Evolutionary conservation across 768 basidiomycete genomes (phyloP).

Genomic region (Termitomyces sp.): DNA sequence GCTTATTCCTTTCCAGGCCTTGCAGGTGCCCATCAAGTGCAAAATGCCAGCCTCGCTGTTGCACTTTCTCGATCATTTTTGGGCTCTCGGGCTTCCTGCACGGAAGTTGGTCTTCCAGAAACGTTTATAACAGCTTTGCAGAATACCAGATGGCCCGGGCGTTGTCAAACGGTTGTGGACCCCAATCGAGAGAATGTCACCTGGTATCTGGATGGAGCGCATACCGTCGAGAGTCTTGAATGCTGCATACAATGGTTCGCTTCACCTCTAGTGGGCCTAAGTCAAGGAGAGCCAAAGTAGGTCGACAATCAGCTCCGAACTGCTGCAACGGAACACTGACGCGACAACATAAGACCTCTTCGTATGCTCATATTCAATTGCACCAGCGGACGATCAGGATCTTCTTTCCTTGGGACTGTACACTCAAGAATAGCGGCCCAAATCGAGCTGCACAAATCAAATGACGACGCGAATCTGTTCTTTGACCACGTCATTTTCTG

Average conservation of each 20-base stretch:
- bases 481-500: slow-evolving; percentile 93
- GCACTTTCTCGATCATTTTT: slow-evolving; percentile 68
- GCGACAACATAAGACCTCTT: slow-evolving; percentile 16
- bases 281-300: slow-evolving; percentile 17
- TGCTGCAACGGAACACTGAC: slow-evolving; percentile 1
- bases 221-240: slow-evolving; percentile 85
- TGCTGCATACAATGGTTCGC: slow-evolving; percentile 91
- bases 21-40: slow-evolving; percentile 77
- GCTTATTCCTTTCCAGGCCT: slow-evolving; percentile 49
- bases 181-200: slow-evolving; percentile 43
- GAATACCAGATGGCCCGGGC: slow-evolving; percentile 84
- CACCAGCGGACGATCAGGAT: slow-evolving; percentile 82
- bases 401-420: slow-evolving; percentile 60
- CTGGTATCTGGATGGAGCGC: slow-evolving; percentile 96
- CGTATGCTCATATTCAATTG: slow-evolving; percentile 92
- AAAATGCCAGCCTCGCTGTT: slow-evolving; percentile 86
- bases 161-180: slow-evolving; percentile 82
- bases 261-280: slow-evolving; percentile 47
- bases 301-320: slow-evolving; percentile 5
- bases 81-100: slow-evolving; percentile 21
- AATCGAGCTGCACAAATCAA: slow-evolving; percentile 33
- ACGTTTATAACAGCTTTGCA: slow-evolving; percentile 59
- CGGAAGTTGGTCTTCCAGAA: slow-evolving; percentile 36
- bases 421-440: slow-evolving; percentile 44
- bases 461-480: slow-evolving; percentile 37